Evolutionary conservation across 768 basidiomycete species (phyloP), one percentile per base, ranked within the genome.

Genomic region (Nidularia sp.): DNA sequence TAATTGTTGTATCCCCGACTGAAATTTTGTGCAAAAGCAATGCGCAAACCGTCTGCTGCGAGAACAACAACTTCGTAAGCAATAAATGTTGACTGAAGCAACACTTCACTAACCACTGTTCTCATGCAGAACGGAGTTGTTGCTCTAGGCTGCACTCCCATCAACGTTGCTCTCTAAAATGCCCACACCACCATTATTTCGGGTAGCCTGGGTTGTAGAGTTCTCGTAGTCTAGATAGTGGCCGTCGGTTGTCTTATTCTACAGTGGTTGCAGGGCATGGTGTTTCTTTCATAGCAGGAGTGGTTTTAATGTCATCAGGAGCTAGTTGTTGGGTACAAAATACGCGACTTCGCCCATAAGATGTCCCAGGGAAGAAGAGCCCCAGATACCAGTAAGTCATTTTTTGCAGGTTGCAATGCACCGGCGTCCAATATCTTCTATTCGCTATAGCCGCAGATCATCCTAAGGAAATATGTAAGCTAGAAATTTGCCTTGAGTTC

Each of bases 21-120:
- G 2, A 48, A 7, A 12, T 33, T 50, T 50, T 18, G 12, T 45
- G 18, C 18, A 18, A 34, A 10, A 63, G 62, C 55, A 33, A 54
- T 34, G 18, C 35, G 12, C 62, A 64, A 49, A 47, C 59, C 2
- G 61, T 53, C 45, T 64, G 62, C 53, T 64, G 62, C 59, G 51
- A 57, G 34, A 39, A 43, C 6, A 62, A 62, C 53, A 15, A 43
- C 5, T 62, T 62, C 54, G 59, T 59, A 55, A 57, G 59, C 25
- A 2, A 31, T 13, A 22, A 51, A 22, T n/a, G 1, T 9, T 9
- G 13, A 18, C 10, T 29, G n/a, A 18, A 29, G 36, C 22, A n/a
- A 25, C 7, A 32, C 32, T 39, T 6, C n/a, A 12, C 9, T 42
- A 2, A 47, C 34, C 13, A 10, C 13, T 34, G 9, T 13, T 43